Evolutionary conservation across 2,329 filamentous ascomycete genomes (phyloP).

Genomic region (Lasiodiplodia gonubiensis): DNA sequence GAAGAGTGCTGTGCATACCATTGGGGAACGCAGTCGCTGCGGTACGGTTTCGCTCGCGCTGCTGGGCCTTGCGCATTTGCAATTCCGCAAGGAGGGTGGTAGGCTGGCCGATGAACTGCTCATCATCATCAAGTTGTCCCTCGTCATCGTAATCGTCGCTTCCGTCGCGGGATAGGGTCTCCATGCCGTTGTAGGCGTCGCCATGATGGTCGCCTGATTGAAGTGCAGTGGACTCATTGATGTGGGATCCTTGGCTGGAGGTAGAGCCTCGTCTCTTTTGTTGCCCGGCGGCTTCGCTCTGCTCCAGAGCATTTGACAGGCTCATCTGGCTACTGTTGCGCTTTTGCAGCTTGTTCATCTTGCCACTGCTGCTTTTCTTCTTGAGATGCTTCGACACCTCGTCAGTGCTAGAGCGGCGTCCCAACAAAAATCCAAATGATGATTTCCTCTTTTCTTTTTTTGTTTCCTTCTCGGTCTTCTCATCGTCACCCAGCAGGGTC

Average conservation of each 20-base stretch:
- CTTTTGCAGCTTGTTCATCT: conserved; percentile 49
- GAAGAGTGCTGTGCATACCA: conserved; percentile 87
- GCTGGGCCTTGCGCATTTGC: conserved; percentile 86
- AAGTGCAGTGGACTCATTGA: conserved; percentile 32
- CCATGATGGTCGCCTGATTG: conserved; percentile 2
- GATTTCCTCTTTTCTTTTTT: conserved; percentile 43
- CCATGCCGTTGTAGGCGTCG: conserved; percentile 6
- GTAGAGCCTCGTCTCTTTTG: conserved; percentile 8
- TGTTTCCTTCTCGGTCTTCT: conserved; percentile 27
- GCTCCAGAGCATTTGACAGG: conserved; percentile 10
- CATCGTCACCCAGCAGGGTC: conserved; percentile 24
- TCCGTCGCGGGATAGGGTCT: conserved; percentile 30
- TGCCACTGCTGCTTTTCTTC: conserved; percentile 44
- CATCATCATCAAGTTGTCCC: conserved; percentile 35
- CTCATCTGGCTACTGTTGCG: conserved; percentile 42
- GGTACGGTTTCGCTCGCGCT: conserved; percentile 78
- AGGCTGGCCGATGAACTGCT: conserved; percentile 70
- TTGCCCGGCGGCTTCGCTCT: not conserved
- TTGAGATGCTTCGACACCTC: conserved; percentile 49
- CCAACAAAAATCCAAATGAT: conserved; percentile 45
- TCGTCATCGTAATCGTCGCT: conserved; percentile 50
- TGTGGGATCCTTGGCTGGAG: conserved; percentile 3
- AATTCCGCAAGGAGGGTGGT: conserved; percentile 92
- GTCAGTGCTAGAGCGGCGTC: conserved; percentile 44
- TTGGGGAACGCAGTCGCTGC: conserved; percentile 68